Evolutionary conservation across 108 stramenopile species (phyloP).

Genomic region (Cyclotella atomus): DNA sequence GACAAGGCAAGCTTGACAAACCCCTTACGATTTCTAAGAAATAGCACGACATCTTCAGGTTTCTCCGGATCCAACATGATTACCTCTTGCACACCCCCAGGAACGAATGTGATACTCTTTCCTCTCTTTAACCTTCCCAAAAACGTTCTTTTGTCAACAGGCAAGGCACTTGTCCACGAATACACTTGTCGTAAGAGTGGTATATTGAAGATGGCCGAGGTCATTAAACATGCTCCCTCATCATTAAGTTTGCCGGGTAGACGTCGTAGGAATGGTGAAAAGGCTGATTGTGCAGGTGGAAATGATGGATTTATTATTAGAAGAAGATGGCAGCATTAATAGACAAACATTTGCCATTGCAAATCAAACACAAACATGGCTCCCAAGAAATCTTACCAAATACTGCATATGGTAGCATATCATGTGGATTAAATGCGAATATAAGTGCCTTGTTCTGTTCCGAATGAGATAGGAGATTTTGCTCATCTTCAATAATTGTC

Average conservation of each 20-base stretch:
- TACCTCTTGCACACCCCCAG: slow-evolving; percentile 73
- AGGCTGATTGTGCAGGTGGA: too few relatives aligned
- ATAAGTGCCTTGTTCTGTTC: slow-evolving; percentile 46
- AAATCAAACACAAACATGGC: too few relatives aligned
- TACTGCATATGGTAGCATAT: slow-evolving; percentile 55
- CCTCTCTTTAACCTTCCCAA: slow-evolving; percentile 33
- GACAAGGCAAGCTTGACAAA: slow-evolving; percentile 83
- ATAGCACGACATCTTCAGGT: slow-evolving; percentile 55
- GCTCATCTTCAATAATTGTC: slow-evolving; percentile 59
- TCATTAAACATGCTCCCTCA: slow-evolving; percentile 44
- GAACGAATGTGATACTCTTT: slow-evolving; percentile 52
- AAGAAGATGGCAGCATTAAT: too few relatives aligned
- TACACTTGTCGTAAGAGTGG: slow-evolving; percentile 65
- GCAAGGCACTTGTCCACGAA: slow-evolving; percentile 37
- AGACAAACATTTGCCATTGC: too few relatives aligned
- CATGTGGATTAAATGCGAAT: slow-evolving; percentile 60
- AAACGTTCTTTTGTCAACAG: slow-evolving; percentile 60
- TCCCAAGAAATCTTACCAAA: too few relatives aligned
- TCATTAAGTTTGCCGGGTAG: slow-evolving; percentile 46
- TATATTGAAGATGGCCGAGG: slow-evolving; percentile 49
- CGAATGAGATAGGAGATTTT: slow-evolving; percentile 31
- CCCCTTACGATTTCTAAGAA: slow-evolving; percentile 79
- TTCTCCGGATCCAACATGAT: slow-evolving; percentile 45
- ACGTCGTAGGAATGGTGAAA: slow-evolving; percentile 39
- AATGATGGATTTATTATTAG: too few relatives aligned